Evolutionary conservation across 164 flowering plant species (phyloP).

Genomic region (Vitis vinifera): ASM3070453v1 NC_081819.1:1788501-1789000

Average conservation of each 20-base stretch:
- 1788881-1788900: constrained; percentile 46
- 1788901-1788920: constrained; percentile 17
- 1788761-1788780: constrained; percentile 68
- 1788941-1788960: constrained; percentile 37
- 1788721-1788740: constrained; percentile 85
- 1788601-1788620: constrained; percentile 31
- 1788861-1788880: constrained; percentile 45
- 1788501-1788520: constrained; percentile 81
- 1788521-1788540: constrained; percentile 77
- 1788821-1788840: constrained; percentile 69
- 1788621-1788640: constrained; percentile 18
- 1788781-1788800: constrained; percentile 70
- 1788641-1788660: constrained; percentile 20
- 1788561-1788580: constrained; percentile 45
- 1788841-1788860: constrained; percentile 70
- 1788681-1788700: constrained; percentile 71
- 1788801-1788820: constrained; percentile 80
- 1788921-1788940: constrained; percentile 21
- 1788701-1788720: constrained; percentile 94
- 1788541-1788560: constrained; percentile 67
- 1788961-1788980: constrained; percentile 24
- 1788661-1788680: constrained; percentile 35
- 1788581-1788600: constrained; percentile 32
- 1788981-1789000: constrained; percentile 24
- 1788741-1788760: constrained; percentile 63